These are phyloP conservation scores for Rutidosis leptorrhynchoides DNA, from an alignment of 129 eudicot genomes.

Conservation along the genomic window DNA sequence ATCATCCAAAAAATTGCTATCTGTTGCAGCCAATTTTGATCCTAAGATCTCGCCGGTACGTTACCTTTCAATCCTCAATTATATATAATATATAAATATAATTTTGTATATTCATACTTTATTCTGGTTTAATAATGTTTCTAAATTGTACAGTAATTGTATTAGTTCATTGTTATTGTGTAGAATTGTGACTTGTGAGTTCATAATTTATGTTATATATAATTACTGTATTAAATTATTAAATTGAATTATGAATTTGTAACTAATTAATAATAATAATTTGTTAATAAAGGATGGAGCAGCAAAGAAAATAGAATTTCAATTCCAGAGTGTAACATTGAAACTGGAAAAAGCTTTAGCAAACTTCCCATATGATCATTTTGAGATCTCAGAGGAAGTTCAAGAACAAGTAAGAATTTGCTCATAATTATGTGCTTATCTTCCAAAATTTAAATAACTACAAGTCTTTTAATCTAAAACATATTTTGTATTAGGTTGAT, in stretches of 20 bases:
- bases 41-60: slow-evolving; percentile 58
- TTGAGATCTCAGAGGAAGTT: slow-evolving; percentile 83
- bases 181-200: neutral
- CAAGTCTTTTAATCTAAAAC: neutral
- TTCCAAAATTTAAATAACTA: neutral
- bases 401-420: slow-evolving; percentile 69
- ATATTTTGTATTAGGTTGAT: slow-evolving; percentile 48
- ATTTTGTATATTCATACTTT: neutral
- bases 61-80: neutral
- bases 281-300: slow-evolving; percentile 69
- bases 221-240: too few species aligned
- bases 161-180: neutral
- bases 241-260: neutral
- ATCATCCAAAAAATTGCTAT: slow-evolving; percentile 57
- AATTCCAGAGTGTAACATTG: slow-evolving; percentile 86
- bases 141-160: neutral
- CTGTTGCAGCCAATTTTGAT: slow-evolving; percentile 56
- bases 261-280: neutral
- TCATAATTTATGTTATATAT: too few species aligned
- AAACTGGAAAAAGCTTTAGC: slow-evolving; percentile 70
- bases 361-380: slow-evolving; percentile 54
- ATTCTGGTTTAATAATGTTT: neutral
- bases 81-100: too few species aligned
- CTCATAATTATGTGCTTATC: neutral
- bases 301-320: slow-evolving; percentile 60